A percentile compares a stretch with the other conserved stretches of the same genome.
phyloP scores from a whole-genome alignment of 1,139 yeast genomes.

The Wickerhamiella infanticola region DNA sequence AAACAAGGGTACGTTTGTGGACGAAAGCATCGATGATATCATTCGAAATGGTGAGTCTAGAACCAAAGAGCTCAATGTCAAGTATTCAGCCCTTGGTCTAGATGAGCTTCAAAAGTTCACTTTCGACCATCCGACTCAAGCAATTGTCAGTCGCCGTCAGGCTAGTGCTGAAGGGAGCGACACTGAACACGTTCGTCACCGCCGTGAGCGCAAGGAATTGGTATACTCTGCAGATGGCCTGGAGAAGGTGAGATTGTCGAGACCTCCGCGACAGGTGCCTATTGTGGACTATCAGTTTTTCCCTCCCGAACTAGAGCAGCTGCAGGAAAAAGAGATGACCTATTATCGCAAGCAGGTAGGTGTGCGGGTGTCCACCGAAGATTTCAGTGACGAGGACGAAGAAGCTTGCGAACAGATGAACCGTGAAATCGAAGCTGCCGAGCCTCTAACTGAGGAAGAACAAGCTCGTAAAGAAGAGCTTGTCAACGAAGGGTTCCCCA shows the following conservation, averaged over 20 bases:
- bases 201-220: conserved; percentile 80
- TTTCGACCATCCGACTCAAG: conserved; percentile 33
- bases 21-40: conserved; percentile 68
- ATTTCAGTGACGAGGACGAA: conserved; percentile 27
- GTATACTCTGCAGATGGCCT: conserved; percentile 80
- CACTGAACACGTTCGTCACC: conserved; percentile 35
- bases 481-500: conserved; percentile 50
- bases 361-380: conserved; percentile 48
- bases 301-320: conserved; percentile 44
- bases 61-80: conserved; percentile 59
- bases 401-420: conserved; percentile 44
- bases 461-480: conserved; percentile 43
- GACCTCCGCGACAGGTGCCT: conserved; percentile 57
- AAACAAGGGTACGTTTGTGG: conserved; percentile 25
- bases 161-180: conserved; percentile 22
- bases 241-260: conserved; percentile 26
- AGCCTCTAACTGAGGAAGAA: conserved; percentile 67
- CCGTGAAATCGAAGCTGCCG: conserved; percentile 48
- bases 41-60: conserved; percentile 65
- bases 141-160: conserved; percentile 2
- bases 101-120: conserved; percentile 87
- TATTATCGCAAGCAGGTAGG: conserved; percentile 60
- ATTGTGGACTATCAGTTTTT: conserved; percentile 85
- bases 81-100: conserved; percentile 70
- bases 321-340: conserved; percentile 66